These are phyloP conservation scores for Drosera capensis DNA, from an alignment of 148 eudicot genomes.

Conservation along the genomic window DNA sequence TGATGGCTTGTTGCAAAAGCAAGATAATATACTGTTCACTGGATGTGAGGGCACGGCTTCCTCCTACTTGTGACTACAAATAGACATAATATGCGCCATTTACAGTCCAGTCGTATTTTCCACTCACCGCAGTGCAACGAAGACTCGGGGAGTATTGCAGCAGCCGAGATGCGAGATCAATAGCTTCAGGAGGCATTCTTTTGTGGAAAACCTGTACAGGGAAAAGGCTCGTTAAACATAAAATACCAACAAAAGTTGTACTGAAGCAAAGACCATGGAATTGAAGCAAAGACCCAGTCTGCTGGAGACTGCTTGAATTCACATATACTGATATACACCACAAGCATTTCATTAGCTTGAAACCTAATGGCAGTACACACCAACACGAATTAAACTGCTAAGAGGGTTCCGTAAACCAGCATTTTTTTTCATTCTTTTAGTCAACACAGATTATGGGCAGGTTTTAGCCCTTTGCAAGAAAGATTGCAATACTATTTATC, in stretches of 20 bases:
- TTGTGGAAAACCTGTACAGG: conserved; percentile 36
- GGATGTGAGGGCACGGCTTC: background rate
- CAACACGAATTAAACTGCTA: too few species aligned
- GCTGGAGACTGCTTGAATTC: background rate
- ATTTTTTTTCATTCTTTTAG: too few species aligned
- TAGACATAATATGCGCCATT: too few species aligned
- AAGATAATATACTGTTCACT: too few species aligned
- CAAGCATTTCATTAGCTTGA: too few species aligned
- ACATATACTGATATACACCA: too few species aligned
- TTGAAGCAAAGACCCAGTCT: background rate
- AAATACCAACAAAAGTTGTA: background rate
- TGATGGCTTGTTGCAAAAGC: too few species aligned
- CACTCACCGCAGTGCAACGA: conserved; percentile 36
- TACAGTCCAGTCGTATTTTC: background rate
- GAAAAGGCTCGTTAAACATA: background rate
- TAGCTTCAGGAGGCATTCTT: conserved; percentile 36
- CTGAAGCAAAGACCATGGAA: background rate
- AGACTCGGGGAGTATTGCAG: conserved; percentile 36
- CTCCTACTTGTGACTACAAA: background rate
- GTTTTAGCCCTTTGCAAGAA: too few species aligned
- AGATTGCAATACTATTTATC: too few species aligned
- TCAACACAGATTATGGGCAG: too few species aligned
- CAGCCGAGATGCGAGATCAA: conserved; percentile 30
- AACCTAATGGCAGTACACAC: too few species aligned
- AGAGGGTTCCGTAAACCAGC: too few species aligned